Evolutionary conservation across 352 stramenopile genomes (phyloP), one percentile per base, ranked within the genome.

Genomic region (Pythium guiyangense): DNA sequence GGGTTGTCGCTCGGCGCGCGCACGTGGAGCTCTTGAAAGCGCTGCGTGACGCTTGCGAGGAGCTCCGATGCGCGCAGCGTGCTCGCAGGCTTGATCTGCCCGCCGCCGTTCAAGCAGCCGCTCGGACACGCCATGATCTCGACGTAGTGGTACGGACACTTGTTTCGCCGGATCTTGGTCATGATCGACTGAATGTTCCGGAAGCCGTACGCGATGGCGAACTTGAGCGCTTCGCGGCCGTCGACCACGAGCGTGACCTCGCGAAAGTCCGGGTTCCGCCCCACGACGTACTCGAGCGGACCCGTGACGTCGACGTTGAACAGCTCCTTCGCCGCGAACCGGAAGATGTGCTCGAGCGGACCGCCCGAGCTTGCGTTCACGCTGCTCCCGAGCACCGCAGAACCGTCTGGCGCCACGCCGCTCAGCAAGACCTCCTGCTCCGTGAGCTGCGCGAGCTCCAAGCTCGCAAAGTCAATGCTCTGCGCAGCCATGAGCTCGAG

Each of bases 121-220:
- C 89, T 95, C n/a, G 96, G 96, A 62, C 97, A 99, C 48, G 97
- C 97, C 96, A 99, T 99, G 60, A 98, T 93, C 77, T 99, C 97
- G 12, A 99, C 90, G 73, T 98, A 99, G 73, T 99, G 82, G 71
- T 97, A 97, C 42, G 82, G 79, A 49, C 88, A 96, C 63, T 84
- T 86, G 59, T 87, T 92, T 22, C 86, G 77, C n/a, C 90, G 88
- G 62, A 97, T 89, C 70, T 96, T 90, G 60, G 90, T 94, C 64
- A 98, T 89, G 61, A 98, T 88, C 25, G 84, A 81, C 79, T 99
- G 95, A 44, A 99, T 97, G 58, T 98, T 99, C 64, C 97, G 94
- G 73, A 99, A 98, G 14, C 96, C 96, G 67, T 98, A 98, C 14
- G 94, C 94, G 48, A 97, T 80, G 39, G 93, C 94, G 70, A 98